Evolutionary conservation across 306 rosid genomes (phyloP), one percentile per base, ranked within the genome.

Genomic region (Glycine soja): DNA sequence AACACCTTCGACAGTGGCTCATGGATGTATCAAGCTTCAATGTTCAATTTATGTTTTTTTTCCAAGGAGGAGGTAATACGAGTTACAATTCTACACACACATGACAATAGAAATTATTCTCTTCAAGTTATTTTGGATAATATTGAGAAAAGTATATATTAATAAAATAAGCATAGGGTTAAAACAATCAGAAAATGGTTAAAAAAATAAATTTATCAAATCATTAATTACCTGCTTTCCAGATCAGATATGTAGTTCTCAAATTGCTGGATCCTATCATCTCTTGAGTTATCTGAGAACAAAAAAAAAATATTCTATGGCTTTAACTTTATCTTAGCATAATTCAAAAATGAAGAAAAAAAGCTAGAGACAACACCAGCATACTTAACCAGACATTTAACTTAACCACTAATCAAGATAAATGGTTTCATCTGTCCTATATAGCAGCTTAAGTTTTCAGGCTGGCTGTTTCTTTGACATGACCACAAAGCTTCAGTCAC

Each of bases 171-270:
- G 48, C 66, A 79, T n/a, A 66, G 9, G 70, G 47, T 32, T 58
- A 61, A 46, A 47, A 64, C 74, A 75, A 78, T 19, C 45, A 45
- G 42, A 79, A 80, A 66, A 57, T n/a, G 24, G 45, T 70, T 67
- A 67, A 50, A 46, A 43, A 19, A 19, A 53, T 62, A 79, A 86
- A 79, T 75, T 71, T 9, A 43, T 16, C 14, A 24, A 73, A 76
- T 72, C 77, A 68, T 67, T 47, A 48, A 8, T 75, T 91, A 93
- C 99, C 90, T 91, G 87, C 83, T 78, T 89, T 95, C 97, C 76
- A 87, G 57, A 85, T 95, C 99, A 81, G 99, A 74, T 87, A 95
- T 91, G 85, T 92, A 93, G 70, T 85, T 88, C 87, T 87, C 89
- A 82, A 93, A 93, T 90, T 90, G 94, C 82, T 85, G 90, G 85